Evolutionary conservation across 495 filamentous ascomycete genomes (phyloP).

Genomic region (Aspergillus sclerotiicarbonarius): DNA sequence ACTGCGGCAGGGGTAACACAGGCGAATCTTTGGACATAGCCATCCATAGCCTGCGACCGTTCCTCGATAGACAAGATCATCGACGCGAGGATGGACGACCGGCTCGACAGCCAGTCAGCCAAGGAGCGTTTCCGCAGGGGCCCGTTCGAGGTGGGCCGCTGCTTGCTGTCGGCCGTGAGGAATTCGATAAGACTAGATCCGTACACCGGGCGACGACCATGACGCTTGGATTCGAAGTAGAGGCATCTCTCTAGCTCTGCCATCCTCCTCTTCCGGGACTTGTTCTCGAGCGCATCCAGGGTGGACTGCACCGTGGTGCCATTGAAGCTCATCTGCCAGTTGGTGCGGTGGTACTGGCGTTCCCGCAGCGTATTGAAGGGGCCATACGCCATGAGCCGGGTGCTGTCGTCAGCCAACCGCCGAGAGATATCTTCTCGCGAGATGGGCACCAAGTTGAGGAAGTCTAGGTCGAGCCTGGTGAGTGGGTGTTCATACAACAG

Average conservation of each 20-base stretch:
- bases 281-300: conserved; percentile 69
- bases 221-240: conserved; percentile 76
- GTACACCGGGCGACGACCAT: conserved; percentile 77
- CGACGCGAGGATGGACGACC: conserved; percentile 63
- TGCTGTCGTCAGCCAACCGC: conserved; percentile 59
- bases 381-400: conserved; percentile 61
- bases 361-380: conserved; percentile 61
- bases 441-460: conserved; percentile 78
- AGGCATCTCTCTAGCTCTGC: conserved; percentile 77
- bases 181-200: conserved; percentile 71
- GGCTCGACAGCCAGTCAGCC: conserved; percentile 72
- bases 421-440: conserved; percentile 65
- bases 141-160: conserved; percentile 39
- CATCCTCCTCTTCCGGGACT: conserved; percentile 66
- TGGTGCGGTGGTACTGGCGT: conserved; percentile 60
- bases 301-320: conserved; percentile 65
- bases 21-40: conserved; percentile 79
- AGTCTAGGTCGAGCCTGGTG: conserved; percentile 65
- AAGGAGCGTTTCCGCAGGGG: conserved; percentile 41
- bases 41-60: conserved; percentile 66
- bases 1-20: conserved; percentile 88
- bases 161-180: conserved; percentile 59
- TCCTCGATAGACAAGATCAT: conserved; percentile 74
- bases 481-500: conserved; percentile 66
- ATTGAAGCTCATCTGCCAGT: conserved; percentile 59